These are phyloP conservation scores for Hericium rajendrae DNA, from an alignment of 768 basidiomycete species.

Conservation along the genomic window DNA sequence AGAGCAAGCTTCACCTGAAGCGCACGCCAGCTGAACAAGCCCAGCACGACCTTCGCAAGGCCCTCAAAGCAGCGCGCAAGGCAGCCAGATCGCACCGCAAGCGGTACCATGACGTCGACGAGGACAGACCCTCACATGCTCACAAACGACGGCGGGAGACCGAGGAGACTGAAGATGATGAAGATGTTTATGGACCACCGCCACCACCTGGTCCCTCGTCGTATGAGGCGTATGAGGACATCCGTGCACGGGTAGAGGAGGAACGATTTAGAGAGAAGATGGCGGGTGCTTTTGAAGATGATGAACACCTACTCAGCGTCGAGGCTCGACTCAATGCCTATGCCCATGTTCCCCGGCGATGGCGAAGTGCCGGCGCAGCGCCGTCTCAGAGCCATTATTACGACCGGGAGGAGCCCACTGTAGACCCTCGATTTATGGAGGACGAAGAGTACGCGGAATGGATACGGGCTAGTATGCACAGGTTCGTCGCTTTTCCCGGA, in stretches of 20 bases:
- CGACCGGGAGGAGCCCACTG: slow-evolving; percentile 16
- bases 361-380: slow-evolving; percentile 35
- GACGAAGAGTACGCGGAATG: slow-evolving; percentile 87
- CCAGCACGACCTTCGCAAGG: slow-evolving; percentile 27
- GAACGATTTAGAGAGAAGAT: slow-evolving; percentile 62
- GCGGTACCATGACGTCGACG: neutral
- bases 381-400: slow-evolving; percentile 34
- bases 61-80: slow-evolving; percentile 43
- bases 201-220: slow-evolving; percentile 17
- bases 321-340: slow-evolving; percentile 59
- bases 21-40: slow-evolving; percentile 28
- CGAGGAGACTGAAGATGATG: slow-evolving; percentile 8
- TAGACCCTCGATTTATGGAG: slow-evolving; percentile 48
- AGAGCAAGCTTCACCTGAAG: slow-evolving; percentile 25
- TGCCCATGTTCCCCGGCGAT: slow-evolving; percentile 64
- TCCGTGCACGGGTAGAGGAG: slow-evolving; percentile 39
- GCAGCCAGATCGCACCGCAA: slow-evolving; percentile 19
- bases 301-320: slow-evolving; percentile 55
- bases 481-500: slow-evolving; percentile 30
- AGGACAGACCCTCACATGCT: neutral
- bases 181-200: slow-evolving; percentile 21
- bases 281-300: slow-evolving; percentile 62
- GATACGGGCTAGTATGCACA: slow-evolving; percentile 81
- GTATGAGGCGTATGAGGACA: neutral
- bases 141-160: slow-evolving; percentile 15